These are phyloP conservation scores for Aureoboletus auriporus DNA, from an alignment of 768 basidiomycete species.

Conservation along the genomic window DNA sequence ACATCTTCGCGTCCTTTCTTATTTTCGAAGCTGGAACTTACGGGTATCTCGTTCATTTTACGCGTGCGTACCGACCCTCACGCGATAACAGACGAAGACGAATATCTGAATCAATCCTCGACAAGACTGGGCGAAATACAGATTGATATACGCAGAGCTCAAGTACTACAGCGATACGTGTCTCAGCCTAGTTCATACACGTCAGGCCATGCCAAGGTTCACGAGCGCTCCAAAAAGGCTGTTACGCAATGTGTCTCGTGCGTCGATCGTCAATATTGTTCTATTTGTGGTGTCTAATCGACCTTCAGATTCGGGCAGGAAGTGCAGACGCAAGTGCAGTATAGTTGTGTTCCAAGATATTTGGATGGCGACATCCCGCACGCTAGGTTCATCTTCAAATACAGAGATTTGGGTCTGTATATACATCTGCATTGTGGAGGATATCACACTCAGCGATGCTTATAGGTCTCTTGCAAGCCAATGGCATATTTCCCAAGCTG, in stretches of 20 bases:
- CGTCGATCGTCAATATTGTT: conserved; percentile 1
- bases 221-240: conserved; percentile 31
- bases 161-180: fast-evolving
- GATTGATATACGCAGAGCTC: conserved; percentile 7
- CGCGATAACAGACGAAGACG: conserved; percentile 23
- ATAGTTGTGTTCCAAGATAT: neutral
- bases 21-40: conserved; percentile 26
- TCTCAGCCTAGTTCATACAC: neutral
- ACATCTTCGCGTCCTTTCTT: conserved; percentile 21
- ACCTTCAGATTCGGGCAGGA: conserved; percentile 23
- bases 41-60: conserved; percentile 17
- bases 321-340: neutral
- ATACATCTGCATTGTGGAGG: neutral
- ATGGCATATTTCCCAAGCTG: conserved; percentile 22
- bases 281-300: neutral
- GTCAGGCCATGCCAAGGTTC: conserved; percentile 16
- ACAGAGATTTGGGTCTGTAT: conserved; percentile 26
- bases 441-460: neutral
- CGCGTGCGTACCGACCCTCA: conserved; percentile 3
- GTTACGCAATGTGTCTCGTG: conserved; percentile 27
- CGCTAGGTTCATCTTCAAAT: conserved; percentile 28
- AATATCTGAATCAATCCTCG: conserved; percentile 14
- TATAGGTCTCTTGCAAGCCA: conserved; percentile 25
- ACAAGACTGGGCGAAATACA: conserved; percentile 20
- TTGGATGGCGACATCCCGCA: conserved; percentile 18